A percentile compares a stretch with the other conserved stretches of the same genome.
Evolutionary conservation across 805 yeast genomes (phyloP).

Genomic region (Diddensiella transvaalensis): DNA sequence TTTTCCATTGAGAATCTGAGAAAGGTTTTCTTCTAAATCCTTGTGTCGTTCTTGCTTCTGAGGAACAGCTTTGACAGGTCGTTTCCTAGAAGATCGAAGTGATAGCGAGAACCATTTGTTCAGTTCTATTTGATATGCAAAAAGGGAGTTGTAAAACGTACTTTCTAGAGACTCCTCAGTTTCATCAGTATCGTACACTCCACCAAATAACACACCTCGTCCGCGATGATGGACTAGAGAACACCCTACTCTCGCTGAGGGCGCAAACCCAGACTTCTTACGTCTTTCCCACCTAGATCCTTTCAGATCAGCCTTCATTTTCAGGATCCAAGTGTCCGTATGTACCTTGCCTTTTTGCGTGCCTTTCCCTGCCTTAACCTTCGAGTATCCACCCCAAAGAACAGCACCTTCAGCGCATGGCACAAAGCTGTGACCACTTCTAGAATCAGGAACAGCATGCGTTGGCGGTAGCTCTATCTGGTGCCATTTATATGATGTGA

Average conservation of each 20-base stretch:
- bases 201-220: conserved; percentile 90
- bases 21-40: conserved; percentile 78
- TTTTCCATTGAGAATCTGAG: conserved; percentile 35
- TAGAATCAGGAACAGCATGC: conserved; percentile 79
- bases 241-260: conserved; percentile 93
- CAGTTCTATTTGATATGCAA: conserved; percentile 76
- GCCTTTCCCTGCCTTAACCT: conserved; percentile 81
- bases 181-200: conserved; percentile 92
- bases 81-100: conserved; percentile 58
- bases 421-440: conserved; percentile 88
- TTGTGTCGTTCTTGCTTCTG: conserved; percentile 56
- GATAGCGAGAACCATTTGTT: conserved; percentile 83
- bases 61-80: conserved; percentile 39
- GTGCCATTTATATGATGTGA: conserved; percentile 84
- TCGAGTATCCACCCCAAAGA: conserved; percentile 90
- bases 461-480: conserved; percentile 83
- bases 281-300: conserved; percentile 85
- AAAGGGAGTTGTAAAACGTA: conserved; percentile 72
- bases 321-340: conserved; percentile 79
- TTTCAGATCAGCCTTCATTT: conserved; percentile 79
- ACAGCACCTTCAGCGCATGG: conserved; percentile 78
- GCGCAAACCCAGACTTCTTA: conserved; percentile 83
- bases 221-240: conserved; percentile 85
- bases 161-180: conserved; percentile 90
- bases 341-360: conserved; percentile 87